Evolutionary conservation across 768 basidiomycete species (phyloP).

Genomic region (Hypholoma fasciculare): DNA sequence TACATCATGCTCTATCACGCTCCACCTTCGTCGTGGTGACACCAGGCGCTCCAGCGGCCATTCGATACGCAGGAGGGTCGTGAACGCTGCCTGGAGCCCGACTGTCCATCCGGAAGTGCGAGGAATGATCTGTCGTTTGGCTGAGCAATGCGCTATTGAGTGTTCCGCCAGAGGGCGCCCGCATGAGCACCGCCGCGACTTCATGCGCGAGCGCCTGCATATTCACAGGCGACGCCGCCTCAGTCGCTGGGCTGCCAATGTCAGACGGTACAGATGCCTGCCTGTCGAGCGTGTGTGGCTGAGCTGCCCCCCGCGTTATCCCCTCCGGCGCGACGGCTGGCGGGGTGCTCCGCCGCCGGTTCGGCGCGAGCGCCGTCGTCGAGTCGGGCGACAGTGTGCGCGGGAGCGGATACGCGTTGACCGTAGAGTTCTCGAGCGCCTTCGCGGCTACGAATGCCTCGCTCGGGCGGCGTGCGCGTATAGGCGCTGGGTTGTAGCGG

Average conservation of each 20-base stretch:
- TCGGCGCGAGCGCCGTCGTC: background rate
- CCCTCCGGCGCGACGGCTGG: background rate
- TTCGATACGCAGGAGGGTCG: constrained; percentile 1
- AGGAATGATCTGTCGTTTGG: background rate
- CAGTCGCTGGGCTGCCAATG: background rate
- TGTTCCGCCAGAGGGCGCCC: background rate
- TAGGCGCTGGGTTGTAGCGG: background rate
- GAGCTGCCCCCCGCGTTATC: too few relatives aligned
- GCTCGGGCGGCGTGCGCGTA: background rate
- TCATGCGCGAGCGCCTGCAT: constrained; percentile 16
- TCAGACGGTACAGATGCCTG: background rate
- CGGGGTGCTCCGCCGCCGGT: background rate
- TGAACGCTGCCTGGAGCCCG: background rate
- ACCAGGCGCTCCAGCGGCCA: background rate
- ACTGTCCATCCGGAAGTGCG: background rate
- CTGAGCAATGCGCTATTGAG: background rate
- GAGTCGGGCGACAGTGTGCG: background rate
- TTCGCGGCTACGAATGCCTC: constrained; percentile 7
- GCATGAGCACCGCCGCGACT: constrained; percentile 14
- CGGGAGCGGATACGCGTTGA: background rate
- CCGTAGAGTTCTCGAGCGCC: constrained; percentile 1
- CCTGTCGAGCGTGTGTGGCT: background rate
- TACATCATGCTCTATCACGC: too few relatives aligned
- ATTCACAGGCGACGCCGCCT: background rate
- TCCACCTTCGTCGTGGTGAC: background rate